These are phyloP conservation scores for Conticribra weissflogii DNA, from an alignment of 108 stramenopile species.

Conservation along the genomic window DNA sequence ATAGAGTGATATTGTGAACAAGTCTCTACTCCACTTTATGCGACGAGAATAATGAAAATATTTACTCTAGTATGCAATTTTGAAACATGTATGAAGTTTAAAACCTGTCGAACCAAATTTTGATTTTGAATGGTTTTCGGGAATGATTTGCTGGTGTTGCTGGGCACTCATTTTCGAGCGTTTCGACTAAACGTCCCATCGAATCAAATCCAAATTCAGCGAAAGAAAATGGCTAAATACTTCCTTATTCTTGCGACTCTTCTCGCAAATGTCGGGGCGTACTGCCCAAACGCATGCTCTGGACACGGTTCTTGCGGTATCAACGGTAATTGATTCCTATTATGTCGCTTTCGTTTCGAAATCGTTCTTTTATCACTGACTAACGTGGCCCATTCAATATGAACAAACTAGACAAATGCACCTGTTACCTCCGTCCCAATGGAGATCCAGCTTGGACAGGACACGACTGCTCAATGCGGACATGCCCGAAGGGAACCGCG, in stretches of 20 bases:
- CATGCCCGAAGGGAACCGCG: constrained; percentile 72
- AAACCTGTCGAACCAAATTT: background rate
- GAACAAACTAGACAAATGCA: constrained; percentile 60
- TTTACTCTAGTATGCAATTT: too few species aligned
- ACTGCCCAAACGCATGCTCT: constrained; percentile 68
- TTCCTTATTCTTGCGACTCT: constrained; percentile 35
- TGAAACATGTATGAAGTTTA: background rate
- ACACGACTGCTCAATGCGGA: constrained; percentile 80
- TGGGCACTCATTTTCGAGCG: too few species aligned
- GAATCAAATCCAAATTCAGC: background rate
- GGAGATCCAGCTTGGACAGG: constrained; percentile 75
- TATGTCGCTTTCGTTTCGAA: background rate
- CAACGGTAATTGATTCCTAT: constrained; percentile 45
- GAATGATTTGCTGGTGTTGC: too few species aligned
- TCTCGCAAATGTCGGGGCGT: constrained; percentile 27
- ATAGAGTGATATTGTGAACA: too few species aligned
- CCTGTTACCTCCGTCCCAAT: constrained; percentile 72
- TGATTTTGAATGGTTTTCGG: background rate
- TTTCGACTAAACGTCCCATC: background rate
- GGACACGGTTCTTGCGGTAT: constrained; percentile 63
- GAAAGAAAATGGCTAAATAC: constrained; percentile 16
- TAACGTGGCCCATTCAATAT: background rate
- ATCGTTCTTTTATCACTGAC: constrained; percentile 2
- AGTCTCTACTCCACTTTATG: too few species aligned
- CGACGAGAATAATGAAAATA: too few species aligned